These are phyloP conservation scores for Solanum tarapatanum DNA, from an alignment of 257 asterid species.

Conservation along the genomic window DNA sequence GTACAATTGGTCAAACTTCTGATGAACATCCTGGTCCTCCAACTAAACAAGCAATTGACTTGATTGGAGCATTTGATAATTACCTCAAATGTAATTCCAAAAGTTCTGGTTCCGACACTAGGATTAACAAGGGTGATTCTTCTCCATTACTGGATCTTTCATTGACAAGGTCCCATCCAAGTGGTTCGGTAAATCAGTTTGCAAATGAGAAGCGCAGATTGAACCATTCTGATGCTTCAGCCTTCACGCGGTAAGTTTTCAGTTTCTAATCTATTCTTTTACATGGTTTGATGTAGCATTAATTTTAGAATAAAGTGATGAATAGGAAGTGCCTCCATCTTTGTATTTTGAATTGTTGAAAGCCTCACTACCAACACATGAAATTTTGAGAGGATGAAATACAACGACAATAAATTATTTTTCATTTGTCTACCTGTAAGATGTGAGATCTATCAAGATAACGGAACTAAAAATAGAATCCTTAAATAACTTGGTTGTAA, in stretches of 20 bases:
- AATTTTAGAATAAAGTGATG: neutral
- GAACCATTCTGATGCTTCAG: conserved; percentile 83
- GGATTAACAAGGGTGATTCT: conserved; percentile 34
- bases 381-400: neutral
- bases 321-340: neutral
- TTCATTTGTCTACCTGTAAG: neutral
- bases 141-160: conserved; percentile 63
- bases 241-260: conserved; percentile 75
- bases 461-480: neutral
- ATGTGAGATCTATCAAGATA: neutral
- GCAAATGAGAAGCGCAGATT: conserved; percentile 37
- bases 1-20: conserved; percentile 11
- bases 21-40: conserved; percentile 17
- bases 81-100: conserved; percentile 23
- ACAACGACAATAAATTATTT: neutral
- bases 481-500: neutral
- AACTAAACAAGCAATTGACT: conserved; percentile 61
- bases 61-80: conserved; percentile 73
- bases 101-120: conserved; percentile 18
- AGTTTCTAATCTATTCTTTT: neutral
- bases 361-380: neutral
- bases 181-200: conserved; percentile 32
- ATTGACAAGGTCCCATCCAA: conserved; percentile 48
- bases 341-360: neutral
- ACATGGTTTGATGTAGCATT: neutral